phyloP scores from a whole-genome alignment of 208 protist genomes.

The Crithidia brevicula region DNA sequence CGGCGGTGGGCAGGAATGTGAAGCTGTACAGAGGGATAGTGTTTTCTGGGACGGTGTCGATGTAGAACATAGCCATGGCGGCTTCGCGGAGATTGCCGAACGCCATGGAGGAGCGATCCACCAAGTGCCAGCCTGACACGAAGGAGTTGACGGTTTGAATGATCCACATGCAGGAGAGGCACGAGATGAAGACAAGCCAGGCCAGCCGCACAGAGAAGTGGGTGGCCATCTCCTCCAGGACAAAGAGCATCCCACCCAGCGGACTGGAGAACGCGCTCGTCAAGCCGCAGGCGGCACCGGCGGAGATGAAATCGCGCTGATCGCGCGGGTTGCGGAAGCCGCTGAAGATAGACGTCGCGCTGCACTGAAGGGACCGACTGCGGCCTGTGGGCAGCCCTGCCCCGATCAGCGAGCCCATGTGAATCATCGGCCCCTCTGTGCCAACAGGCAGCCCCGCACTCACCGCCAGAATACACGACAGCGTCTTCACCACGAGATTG shows the following conservation, averaged over 20 bases:
- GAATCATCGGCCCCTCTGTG: slow-evolving; percentile 93
- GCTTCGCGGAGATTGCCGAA: slow-evolving; percentile 41
- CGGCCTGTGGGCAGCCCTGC: slow-evolving; percentile 82
- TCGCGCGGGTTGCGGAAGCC: slow-evolving; percentile 79
- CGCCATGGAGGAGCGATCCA: slow-evolving; percentile 15
- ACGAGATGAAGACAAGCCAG: slow-evolving; percentile 87
- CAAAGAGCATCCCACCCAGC: slow-evolving; percentile 91
- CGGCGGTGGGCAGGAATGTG: slow-evolving; percentile 65
- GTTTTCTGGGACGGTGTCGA: slow-evolving; percentile 51
- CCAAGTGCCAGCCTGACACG: slow-evolving; percentile 51
- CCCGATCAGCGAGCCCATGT: slow-evolving; percentile 90
- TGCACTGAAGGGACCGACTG: slow-evolving; percentile 60
- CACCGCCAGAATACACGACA: slow-evolving; percentile 81
- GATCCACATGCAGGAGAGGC: slow-evolving; percentile 79
- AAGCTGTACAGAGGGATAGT: slow-evolving; percentile 54
- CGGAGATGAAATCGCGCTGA: slow-evolving; percentile 89
- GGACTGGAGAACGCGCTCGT: slow-evolving; percentile 91
- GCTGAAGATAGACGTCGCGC: slow-evolving; percentile 55
- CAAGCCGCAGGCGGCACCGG: slow-evolving; percentile 90
- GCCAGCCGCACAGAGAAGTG: slow-evolving; percentile 79
- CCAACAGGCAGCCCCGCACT: slow-evolving; percentile 81
- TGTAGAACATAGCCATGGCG: slow-evolving; percentile 66
- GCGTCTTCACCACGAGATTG: slow-evolving; percentile 80
- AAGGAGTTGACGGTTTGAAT: slow-evolving; percentile 72
- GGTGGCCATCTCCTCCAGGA: slow-evolving; percentile 90